Evolutionary conservation across 306 rosid species (phyloP).

Genomic region (Citrullus mucosospermus): DNA sequence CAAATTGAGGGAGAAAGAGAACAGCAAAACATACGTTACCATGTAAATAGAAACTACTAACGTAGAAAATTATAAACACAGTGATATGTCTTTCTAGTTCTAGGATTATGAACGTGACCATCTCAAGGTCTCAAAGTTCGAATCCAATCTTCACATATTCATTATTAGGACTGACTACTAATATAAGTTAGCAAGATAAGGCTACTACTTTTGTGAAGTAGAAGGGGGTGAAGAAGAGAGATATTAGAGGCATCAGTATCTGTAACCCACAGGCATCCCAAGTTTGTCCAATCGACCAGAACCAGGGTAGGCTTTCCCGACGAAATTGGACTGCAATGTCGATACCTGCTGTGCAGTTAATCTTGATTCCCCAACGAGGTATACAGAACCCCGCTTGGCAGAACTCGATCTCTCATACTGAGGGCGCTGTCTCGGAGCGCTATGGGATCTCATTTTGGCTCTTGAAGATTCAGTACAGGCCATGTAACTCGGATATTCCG

Average conservation of each 20-base stretch:
- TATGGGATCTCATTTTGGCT: slow-evolving; percentile 59
- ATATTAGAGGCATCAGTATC: slow-evolving; percentile 19
- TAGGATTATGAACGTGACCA: background rate
- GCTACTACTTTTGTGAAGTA: background rate
- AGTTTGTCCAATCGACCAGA: slow-evolving; percentile 88
- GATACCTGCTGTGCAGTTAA: slow-evolving; percentile 25
- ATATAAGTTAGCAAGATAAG: slow-evolving; percentile 2
- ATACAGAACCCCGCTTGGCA: slow-evolving; percentile 33
- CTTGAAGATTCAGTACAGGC: slow-evolving; percentile 66
- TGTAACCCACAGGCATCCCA: slow-evolving; percentile 65
- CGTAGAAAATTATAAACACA: background rate
- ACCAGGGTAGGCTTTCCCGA: slow-evolving; percentile 56
- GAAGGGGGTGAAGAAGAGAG: background rate
- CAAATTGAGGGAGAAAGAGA: background rate
- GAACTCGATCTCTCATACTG: slow-evolving; percentile 48
- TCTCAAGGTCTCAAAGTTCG: background rate
- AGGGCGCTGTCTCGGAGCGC: slow-evolving; percentile 73
- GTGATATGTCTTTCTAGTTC: background rate
- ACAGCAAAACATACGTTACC: background rate
- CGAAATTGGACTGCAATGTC: slow-evolving; percentile 41
- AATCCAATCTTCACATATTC: background rate
- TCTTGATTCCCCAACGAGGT: slow-evolving; percentile 27
- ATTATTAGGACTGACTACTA: background rate
- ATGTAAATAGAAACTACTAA: background rate
- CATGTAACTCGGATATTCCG: slow-evolving; percentile 71